These are phyloP conservation scores for Dactylonectria macrodidyma DNA, from an alignment of 2,329 filamentous ascomycete genomes.

Conservation along the genomic window DNA sequence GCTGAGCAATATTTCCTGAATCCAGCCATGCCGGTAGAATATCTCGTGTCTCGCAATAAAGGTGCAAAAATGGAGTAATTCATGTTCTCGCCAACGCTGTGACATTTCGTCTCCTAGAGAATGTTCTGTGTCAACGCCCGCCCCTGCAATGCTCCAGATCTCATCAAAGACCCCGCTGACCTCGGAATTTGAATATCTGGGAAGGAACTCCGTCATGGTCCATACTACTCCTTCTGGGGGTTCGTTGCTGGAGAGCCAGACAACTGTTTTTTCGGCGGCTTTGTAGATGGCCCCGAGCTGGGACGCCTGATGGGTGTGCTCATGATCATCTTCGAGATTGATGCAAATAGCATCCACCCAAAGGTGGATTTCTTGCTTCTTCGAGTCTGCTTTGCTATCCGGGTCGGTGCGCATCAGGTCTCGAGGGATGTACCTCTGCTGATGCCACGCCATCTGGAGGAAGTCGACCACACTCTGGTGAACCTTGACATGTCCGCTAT, in stretches of 20 bases:
- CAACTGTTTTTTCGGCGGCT: neutral
- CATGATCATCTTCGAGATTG: neutral
- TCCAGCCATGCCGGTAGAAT: constrained; percentile 1
- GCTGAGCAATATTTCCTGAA: constrained; percentile 12
- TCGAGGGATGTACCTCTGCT: neutral
- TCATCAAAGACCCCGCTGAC: neutral
- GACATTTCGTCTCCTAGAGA: neutral
- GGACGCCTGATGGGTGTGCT: neutral
- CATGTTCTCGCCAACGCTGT: neutral
- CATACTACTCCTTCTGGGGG: neutral
- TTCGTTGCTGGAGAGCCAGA: neutral
- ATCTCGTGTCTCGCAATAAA: constrained; percentile 5
- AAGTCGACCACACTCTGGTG: constrained; percentile 2
- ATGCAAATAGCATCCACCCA: constrained; percentile 12
- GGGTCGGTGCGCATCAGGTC: neutral
- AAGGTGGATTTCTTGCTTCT: neutral
- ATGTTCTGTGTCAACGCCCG: neutral
- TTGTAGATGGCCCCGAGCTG: constrained; percentile 1
- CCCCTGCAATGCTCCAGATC: neutral
- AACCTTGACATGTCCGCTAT: neutral
- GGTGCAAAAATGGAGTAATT: neutral
- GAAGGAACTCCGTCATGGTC: neutral
- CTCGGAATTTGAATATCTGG: neutral
- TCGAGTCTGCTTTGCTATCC: neutral
- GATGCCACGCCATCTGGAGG: constrained; percentile 9